Evolutionary conservation across 2,329 filamentous ascomycete genomes (phyloP), one percentile per base, ranked within the genome.

Genomic region (Colletotrichum caudatum): DNA sequence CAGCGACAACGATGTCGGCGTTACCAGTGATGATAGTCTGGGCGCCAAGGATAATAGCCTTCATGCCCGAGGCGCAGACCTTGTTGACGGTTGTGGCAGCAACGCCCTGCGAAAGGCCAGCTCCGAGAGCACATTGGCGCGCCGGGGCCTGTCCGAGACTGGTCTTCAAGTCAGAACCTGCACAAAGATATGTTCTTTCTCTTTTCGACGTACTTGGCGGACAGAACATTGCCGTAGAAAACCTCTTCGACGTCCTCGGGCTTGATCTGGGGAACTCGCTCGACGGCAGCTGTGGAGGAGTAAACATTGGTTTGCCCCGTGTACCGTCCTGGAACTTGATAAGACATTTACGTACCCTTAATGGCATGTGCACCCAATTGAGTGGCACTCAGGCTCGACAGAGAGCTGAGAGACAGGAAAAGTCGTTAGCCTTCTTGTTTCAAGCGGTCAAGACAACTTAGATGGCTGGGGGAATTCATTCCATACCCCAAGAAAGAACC

Each of bases 11-110:
- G 75, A 98, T 92, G 77, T 94, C 92, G 75, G 95, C 95, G 81
- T 94, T 97, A 76, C 96, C 95, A 65, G 95, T 97, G 82, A 98
- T 94, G 86, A 99, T 99, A 78, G 95, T 98, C 84, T 98, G 96
- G 63, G 95, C 94, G 76, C 93, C 96, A 73, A 99, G 89, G 76
- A 97, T 94, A 80, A 99, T 92, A 76, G 96, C 94, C 88, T 99
- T 99, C 81, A 98, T 86, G 56, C 92, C 92, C 12, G 95, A 98
- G 75, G 96, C 96, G 89, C 96, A 99, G 81, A 99, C 96, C 87
- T 99, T 99, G 92, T 99, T 99, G 80, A 99, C 90, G 64, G 95
- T 97, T 57, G 96, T 99, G 84, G 92, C 93, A 77, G 97, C 89
- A 75, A 93, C 93, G 66, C 89, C 88, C 74, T 97, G 88, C 66